Conservation (phyloP, 2,329 filamentous ascomycete species). For the Amphichorda felina region DNA sequence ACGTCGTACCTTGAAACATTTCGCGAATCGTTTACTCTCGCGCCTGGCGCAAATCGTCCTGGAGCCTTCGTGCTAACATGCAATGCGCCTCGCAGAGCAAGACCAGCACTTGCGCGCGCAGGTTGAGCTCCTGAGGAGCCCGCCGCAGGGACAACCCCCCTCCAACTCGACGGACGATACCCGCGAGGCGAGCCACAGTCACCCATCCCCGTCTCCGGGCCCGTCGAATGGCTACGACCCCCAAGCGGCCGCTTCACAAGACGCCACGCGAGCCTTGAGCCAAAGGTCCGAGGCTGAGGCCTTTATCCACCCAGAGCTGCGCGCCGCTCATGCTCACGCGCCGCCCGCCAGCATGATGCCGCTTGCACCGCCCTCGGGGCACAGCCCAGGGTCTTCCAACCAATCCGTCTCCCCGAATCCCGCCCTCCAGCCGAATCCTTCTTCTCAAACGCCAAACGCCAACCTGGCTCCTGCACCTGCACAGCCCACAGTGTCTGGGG, state of each 20-base stretch:
- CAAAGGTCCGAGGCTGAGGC: slow-evolving; percentile 27
- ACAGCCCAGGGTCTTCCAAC: slow-evolving; percentile 16
- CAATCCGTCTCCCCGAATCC: slow-evolving; percentile 12
- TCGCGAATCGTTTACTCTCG: no score
- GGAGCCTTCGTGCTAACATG: slow-evolving; percentile 2
- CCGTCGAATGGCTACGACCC: slow-evolving; percentile 34
- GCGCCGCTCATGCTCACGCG: slow-evolving; percentile 10
- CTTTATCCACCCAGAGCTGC: slow-evolving; percentile 36
- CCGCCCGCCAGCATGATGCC: slow-evolving; percentile 23
- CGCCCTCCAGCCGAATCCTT: slow-evolving; percentile 8
- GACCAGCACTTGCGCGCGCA: slow-evolving; percentile 30
- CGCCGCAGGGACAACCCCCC: slow-evolving; percentile 16
- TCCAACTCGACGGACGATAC: slow-evolving; percentile 6
- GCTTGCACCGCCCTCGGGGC: slow-evolving; percentile 18
- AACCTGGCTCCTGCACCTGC: slow-evolving; percentile 17
- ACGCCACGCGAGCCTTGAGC: slow-evolving; percentile 12
- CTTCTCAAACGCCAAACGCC: slow-evolving; percentile 6
- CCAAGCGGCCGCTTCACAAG: slow-evolving; percentile 16
- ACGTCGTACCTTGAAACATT: no score
- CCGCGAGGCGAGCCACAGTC: slow-evolving; percentile 16
- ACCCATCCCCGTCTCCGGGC: slow-evolving; percentile 12
- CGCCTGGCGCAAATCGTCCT: not conserved
- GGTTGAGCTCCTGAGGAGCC: slow-evolving; percentile 29
- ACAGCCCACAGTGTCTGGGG: slow-evolving; percentile 8
- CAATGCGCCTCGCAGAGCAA: slow-evolving; percentile 18